A percentile compares a stretch with the other conserved stretches of the same genome.
phyloP scores from a whole-genome alignment of 345 rosid species.

The Anastatica hierochuntica region DNA sequence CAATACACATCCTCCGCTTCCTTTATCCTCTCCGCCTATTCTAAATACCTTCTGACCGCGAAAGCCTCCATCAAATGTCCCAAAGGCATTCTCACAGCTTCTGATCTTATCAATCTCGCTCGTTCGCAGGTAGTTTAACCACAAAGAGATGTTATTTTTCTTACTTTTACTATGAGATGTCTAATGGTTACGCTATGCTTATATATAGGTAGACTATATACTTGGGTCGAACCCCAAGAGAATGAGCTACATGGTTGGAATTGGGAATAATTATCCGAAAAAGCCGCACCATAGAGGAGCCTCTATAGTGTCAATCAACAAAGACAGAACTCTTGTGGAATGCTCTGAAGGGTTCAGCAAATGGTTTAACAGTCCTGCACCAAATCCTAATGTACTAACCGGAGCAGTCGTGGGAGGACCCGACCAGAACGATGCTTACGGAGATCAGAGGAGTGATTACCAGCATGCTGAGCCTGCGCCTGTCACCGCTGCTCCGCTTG shows the following conservation, averaged over 20 bases:
- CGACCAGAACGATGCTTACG: conserved; percentile 40
- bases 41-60: conserved; percentile 34
- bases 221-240: conserved; percentile 76
- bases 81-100: conserved; percentile 27
- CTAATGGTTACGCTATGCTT: too few species aligned
- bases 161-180: too few species aligned
- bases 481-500: conserved; percentile 44
- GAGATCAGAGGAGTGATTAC: conserved; percentile 38
- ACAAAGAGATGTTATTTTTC: too few species aligned
- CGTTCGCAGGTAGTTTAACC: conserved; percentile 43
- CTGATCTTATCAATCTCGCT: conserved; percentile 14
- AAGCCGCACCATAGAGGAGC: conserved; percentile 91
- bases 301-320: conserved; percentile 52
- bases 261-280: conserved; percentile 60
- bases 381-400: conserved; percentile 48
- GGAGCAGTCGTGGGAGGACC: conserved; percentile 76
- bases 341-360: conserved; percentile 35
- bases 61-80: conserved; percentile 31
- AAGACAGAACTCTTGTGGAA: not conserved
- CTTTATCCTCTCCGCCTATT: conserved; percentile 32
- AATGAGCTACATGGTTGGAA: conserved; percentile 97
- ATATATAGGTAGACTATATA: conserved; percentile 78
- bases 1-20: conserved; percentile 46
- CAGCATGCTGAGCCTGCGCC: conserved; percentile 43
- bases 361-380: conserved; percentile 32